Percentiles rank a stretch among this genome's conserved stretches.
phyloP scores from a whole-genome alignment of 345 rosid genomes.

The Noccaea bulbosa region DNA sequence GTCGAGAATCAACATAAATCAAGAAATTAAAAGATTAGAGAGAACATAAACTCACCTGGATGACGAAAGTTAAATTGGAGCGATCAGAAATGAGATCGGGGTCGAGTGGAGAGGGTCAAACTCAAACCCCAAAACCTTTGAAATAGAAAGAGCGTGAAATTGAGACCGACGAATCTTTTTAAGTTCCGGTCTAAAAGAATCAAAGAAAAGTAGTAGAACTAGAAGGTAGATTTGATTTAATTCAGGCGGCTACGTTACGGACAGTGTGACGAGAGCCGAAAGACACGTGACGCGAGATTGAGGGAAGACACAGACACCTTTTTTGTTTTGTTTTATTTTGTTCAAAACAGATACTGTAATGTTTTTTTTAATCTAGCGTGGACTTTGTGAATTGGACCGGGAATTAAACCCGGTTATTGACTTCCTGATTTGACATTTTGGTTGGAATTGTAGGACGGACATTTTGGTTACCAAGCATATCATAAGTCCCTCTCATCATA shows the following conservation, averaged over 20 bases:
- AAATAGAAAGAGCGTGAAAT: neutral
- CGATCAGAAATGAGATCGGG: slow-evolving; percentile 26
- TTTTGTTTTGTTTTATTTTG: neutral
- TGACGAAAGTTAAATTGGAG: neutral
- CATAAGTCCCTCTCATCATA: too few species aligned
- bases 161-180: slow-evolving; percentile 12
- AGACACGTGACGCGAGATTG: slow-evolving; percentile 36
- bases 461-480: slow-evolving; percentile 1
- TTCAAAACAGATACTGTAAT: slow-evolving; percentile 24
- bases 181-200: neutral
- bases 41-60: slow-evolving; percentile 10
- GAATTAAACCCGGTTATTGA: slow-evolving; percentile 27
- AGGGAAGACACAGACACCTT: slow-evolving; percentile 8
- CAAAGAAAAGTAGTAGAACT: neutral
- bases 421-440: neutral
- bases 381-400: slow-evolving; percentile 24
- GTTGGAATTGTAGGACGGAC: neutral
- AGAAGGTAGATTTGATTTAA: neutral
- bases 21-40: neutral
- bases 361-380: slow-evolving; percentile 2
- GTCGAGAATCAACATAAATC: neutral
- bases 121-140: neutral
- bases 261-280: slow-evolving; percentile 26
- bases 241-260: slow-evolving; percentile 28
- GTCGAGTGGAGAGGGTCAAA: neutral